phyloP scores from a whole-genome alignment of 805 yeast species.

The Monosporozyma yasuniensis region DNA sequence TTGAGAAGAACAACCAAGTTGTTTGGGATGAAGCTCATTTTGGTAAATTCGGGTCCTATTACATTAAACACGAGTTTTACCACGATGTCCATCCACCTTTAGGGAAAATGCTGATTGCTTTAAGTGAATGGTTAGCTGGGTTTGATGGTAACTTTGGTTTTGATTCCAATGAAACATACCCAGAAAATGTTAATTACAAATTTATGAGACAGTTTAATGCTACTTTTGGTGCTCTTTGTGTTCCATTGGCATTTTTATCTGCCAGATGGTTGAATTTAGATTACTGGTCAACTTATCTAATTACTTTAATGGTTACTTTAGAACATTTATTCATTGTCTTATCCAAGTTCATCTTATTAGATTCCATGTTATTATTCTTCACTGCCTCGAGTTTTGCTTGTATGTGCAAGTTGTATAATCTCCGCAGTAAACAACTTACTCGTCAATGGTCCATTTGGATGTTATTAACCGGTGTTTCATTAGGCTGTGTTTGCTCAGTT shows the following conservation, averaged over 20 bases:
- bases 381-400: slow-evolving; percentile 74
- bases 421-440: slow-evolving; percentile 45
- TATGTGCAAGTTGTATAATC: slow-evolving; percentile 61
- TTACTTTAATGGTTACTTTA: slow-evolving; percentile 68
- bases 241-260: slow-evolving; percentile 81
- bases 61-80: slow-evolving; percentile 79
- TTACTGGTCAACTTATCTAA: slow-evolving; percentile 63
- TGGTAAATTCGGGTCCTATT: slow-evolving; percentile 92
- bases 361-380: slow-evolving; percentile 84
- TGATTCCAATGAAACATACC: slow-evolving; percentile 72
- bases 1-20: slow-evolving; percentile 63
- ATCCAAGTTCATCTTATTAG: slow-evolving; percentile 82
- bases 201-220: slow-evolving; percentile 88
- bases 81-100: slow-evolving; percentile 97
- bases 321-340: slow-evolving; percentile 80
- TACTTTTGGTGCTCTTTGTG: slow-evolving; percentile 68
- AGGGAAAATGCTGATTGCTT: slow-evolving; percentile 87
- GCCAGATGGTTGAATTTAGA: slow-evolving; percentile 68
- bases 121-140: slow-evolving; percentile 78
- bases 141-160: slow-evolving; percentile 85
- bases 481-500: slow-evolving; percentile 78
- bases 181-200: slow-evolving; percentile 68
- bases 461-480: slow-evolving; percentile 50
- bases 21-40: slow-evolving; percentile 99
- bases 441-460: slow-evolving; percentile 68